Evolutionary conservation across 2,329 filamentous ascomycete genomes (phyloP).

Genomic region (Aaosphaeria arxii): DNA sequence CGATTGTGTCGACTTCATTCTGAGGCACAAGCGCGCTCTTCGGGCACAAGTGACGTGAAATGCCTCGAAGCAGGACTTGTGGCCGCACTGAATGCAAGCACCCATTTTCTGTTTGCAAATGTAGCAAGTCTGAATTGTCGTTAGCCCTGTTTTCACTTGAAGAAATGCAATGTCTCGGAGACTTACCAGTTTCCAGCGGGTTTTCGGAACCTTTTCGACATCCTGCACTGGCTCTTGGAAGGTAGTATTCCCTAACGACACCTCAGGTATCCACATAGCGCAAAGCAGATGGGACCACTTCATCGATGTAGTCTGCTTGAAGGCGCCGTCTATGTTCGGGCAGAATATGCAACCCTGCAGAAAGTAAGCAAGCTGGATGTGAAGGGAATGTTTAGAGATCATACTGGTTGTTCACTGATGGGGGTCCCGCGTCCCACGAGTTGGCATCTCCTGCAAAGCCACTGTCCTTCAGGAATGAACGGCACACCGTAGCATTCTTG

Average conservation of each 20-base stretch:
- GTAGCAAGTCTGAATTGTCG: constrained; percentile 67
- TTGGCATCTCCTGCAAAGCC: constrained; percentile 96
- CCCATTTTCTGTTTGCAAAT: constrained; percentile 98
- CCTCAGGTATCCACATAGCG: constrained; percentile 97
- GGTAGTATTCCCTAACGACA: constrained; percentile 89
- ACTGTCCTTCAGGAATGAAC: constrained; percentile 97
- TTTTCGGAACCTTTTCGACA: constrained; percentile 94
- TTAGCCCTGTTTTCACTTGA: background rate
- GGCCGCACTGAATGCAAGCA: constrained; percentile 95
- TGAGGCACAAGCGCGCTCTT: constrained; percentile 80
- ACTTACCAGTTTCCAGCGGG: constrained; percentile 75
- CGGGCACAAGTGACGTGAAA: constrained; percentile 97
- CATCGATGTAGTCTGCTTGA: constrained; percentile 94
- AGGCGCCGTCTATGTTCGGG: constrained; percentile 93
- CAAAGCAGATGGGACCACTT: constrained; percentile 97
- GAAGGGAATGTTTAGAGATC: constrained; percentile 5
- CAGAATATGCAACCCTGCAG: constrained; percentile 79
- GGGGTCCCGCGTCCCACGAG: constrained; percentile 88
- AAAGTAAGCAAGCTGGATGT: constrained; percentile 13
- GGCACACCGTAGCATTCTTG: constrained; percentile 99
- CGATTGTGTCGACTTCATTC: constrained; percentile 91
- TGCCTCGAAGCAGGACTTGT: constrained; percentile 94
- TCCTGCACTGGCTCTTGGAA: constrained; percentile 99
- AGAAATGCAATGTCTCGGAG: background rate
- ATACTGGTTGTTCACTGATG: constrained; percentile 51